Evolutionary conservation across 805 yeast genomes (phyloP).

Genomic region (Ogataea thermomethanolica): DNA sequence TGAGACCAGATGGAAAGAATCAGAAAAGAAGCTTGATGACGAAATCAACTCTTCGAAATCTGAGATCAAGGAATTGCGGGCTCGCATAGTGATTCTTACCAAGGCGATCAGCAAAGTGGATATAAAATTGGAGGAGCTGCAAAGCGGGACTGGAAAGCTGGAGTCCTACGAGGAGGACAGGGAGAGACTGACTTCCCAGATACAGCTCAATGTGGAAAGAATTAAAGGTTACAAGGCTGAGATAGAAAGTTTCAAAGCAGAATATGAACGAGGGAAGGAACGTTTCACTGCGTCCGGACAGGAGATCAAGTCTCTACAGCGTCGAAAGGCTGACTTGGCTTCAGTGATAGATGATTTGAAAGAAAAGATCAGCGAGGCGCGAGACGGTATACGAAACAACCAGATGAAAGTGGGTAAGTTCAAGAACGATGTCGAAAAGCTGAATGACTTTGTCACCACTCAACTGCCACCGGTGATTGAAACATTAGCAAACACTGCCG

Average conservation of each 20-base stretch:
- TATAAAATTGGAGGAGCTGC: constrained; percentile 41
- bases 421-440: constrained; percentile 24
- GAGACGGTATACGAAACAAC: constrained; percentile 12
- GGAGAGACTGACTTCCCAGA: constrained; percentile 30
- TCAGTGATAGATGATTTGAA: constrained; percentile 20
- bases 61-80: constrained; percentile 16
- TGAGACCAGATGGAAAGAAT: constrained; percentile 11
- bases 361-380: constrained; percentile 23
- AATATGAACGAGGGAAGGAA: constrained; percentile 13
- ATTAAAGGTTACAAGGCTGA: constrained; percentile 23
- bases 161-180: constrained; percentile 34
- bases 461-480: constrained; percentile 29
- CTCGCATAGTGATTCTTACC: constrained; percentile 17
- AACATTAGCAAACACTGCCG: constrained; percentile 30
- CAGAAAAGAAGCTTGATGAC: constrained; percentile 6
- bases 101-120: constrained; percentile 33
- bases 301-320: constrained; percentile 10
- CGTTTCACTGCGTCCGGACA: constrained; percentile 12
- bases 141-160: constrained; percentile 39
- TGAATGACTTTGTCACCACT: constrained; percentile 26
- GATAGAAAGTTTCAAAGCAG: constrained; percentile 5
- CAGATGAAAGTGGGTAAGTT: constrained; percentile 21
- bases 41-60: constrained; percentile 2
- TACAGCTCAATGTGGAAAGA: constrained; percentile 22
- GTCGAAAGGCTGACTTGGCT: constrained; percentile 7